phyloP scores from a whole-genome alignment of 2,329 filamentous ascomycete genomes.

The Thermochaetoides dissita region DNA sequence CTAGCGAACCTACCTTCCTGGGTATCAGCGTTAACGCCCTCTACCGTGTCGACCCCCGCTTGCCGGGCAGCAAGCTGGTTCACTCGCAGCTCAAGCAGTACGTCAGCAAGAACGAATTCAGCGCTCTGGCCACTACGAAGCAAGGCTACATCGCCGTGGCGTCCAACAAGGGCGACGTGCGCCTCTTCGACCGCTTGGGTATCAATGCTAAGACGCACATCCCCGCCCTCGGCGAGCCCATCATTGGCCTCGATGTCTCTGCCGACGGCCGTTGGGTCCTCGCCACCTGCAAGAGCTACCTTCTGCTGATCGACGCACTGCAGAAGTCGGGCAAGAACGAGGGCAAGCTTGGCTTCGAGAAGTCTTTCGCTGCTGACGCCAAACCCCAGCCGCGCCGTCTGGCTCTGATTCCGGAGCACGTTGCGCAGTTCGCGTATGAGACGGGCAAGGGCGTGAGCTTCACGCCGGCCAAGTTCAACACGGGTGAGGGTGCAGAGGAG shows the following conservation, averaged over 20 bases:
- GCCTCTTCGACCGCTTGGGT: slow-evolving; percentile 87
- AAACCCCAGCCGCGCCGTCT: slow-evolving; percentile 90
- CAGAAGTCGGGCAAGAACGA: slow-evolving; percentile 93
- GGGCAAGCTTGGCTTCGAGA: slow-evolving; percentile 96
- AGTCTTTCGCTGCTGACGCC: slow-evolving; percentile 75
- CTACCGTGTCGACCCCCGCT: slow-evolving; percentile 83
- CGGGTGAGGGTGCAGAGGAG: slow-evolving; percentile 64
- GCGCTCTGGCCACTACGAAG: slow-evolving; percentile 81
- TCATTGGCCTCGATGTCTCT: slow-evolving; percentile 87
- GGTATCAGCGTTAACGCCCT: slow-evolving; percentile 86
- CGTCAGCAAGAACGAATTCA: slow-evolving; percentile 93
- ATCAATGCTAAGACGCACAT: slow-evolving; percentile 97
- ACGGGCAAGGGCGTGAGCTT: slow-evolving; percentile 77
- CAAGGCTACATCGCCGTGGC: slow-evolving; percentile 95
- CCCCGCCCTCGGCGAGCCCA: slow-evolving; percentile 85
- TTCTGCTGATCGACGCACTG: slow-evolving; percentile 80
- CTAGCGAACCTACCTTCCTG: slow-evolving; percentile 83
- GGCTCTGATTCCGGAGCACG: slow-evolving; percentile 76
- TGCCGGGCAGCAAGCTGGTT: slow-evolving; percentile 82
- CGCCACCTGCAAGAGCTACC: slow-evolving; percentile 84
- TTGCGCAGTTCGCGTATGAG: slow-evolving; percentile 95
- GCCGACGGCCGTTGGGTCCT: slow-evolving; percentile 93
- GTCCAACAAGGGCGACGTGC: slow-evolving; percentile 92
- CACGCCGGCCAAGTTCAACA: slow-evolving; percentile 88
- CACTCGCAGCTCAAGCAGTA: slow-evolving; percentile 92